Conservation (phyloP, 2,329 filamentous ascomycete species). For the Tolypocladium ophioglossoides region DNA sequence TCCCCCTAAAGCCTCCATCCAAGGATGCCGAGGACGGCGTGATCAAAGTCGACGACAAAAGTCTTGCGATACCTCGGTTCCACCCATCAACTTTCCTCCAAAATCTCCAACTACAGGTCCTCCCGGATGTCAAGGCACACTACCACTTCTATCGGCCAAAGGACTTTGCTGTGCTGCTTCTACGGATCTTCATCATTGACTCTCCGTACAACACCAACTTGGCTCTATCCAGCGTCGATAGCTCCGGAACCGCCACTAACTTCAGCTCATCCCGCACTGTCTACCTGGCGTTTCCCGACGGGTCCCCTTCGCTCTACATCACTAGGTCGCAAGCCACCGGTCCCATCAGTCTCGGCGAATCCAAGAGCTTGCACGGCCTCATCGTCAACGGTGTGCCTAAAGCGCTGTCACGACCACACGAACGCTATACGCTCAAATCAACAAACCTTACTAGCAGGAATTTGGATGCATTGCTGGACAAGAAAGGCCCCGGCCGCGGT, state of each 20-base stretch:
- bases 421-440: conserved; percentile 57
- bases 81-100: conserved; percentile 72
- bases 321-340: conserved; percentile 38
- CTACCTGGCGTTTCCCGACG: conserved; percentile 74
- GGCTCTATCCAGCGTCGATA: conserved; percentile 25
- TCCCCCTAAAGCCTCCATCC: conserved; percentile 34
- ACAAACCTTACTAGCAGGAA: conserved; percentile 64
- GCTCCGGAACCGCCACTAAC: conserved; percentile 26
- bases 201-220: conserved; percentile 64
- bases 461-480: conserved; percentile 56
- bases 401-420: conserved; percentile 64
- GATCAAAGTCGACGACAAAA: conserved; percentile 31
- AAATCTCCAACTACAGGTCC: conserved; percentile 62
- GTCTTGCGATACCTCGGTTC: conserved; percentile 54
- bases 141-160: conserved; percentile 68
- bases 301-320: conserved; percentile 64
- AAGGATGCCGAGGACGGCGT: conserved; percentile 26
- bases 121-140: conserved; percentile 74
- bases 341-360: conserved; percentile 35
- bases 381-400: conserved; percentile 74
- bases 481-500: conserved; percentile 57
- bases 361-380: conserved; percentile 55
- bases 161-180: conserved; percentile 55
- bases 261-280: conserved; percentile 61
- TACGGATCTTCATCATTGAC: conserved; percentile 72